Percentiles rank a stretch among this genome's conserved stretches.
Conservation (phyloP, 495 filamentous ascomycete genomes). For the Daldinia caldariorum region DNA sequence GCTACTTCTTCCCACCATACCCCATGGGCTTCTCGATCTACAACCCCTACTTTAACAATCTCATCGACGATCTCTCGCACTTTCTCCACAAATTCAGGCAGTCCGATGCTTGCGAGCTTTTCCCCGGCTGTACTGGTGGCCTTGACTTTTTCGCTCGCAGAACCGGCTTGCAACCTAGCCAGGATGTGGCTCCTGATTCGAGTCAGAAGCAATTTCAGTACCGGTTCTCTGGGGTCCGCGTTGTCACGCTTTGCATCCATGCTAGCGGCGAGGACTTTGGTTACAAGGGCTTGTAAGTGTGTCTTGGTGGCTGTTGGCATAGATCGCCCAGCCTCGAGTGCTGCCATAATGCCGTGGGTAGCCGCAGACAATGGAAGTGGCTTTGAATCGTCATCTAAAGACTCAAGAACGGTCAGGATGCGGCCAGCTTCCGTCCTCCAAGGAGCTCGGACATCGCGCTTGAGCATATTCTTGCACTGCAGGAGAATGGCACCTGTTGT, state of each 20-base stretch:
- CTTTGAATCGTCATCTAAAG: constrained; percentile 43
- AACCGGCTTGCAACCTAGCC: constrained; percentile 76
- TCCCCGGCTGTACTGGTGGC: constrained; percentile 86
- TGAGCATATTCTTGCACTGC: constrained; percentile 94
- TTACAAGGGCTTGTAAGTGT: constrained; percentile 64
- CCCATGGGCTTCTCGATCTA: constrained; percentile 83
- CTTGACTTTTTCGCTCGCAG: constrained; percentile 80
- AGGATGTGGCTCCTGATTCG: constrained; percentile 79
- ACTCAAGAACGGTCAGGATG: constrained; percentile 66
- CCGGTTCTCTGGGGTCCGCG: constrained; percentile 75
- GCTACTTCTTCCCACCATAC: constrained; percentile 80
- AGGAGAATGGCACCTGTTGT: constrained; percentile 83
- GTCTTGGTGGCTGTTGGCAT: constrained; percentile 75
- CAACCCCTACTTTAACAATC: constrained; percentile 74
- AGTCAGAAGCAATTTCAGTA: constrained; percentile 80
- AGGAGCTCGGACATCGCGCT: constrained; percentile 86
- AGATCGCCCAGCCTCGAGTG: constrained; percentile 79
- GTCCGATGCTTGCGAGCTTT: constrained; percentile 78
- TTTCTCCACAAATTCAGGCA: constrained; percentile 88
- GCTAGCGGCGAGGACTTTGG: constrained; percentile 60
- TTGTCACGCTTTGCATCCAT: constrained; percentile 46
- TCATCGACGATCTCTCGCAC: constrained; percentile 86
- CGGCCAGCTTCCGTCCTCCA: constrained; percentile 90
- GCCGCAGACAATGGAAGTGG: constrained; percentile 62
- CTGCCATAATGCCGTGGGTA: constrained; percentile 74